Percentiles rank a stretch among this genome's conserved stretches.
These are phyloP conservation scores for Phytophthora constricta DNA, from an alignment of 352 stramenopile species.

Conservation along the genomic window DNA sequence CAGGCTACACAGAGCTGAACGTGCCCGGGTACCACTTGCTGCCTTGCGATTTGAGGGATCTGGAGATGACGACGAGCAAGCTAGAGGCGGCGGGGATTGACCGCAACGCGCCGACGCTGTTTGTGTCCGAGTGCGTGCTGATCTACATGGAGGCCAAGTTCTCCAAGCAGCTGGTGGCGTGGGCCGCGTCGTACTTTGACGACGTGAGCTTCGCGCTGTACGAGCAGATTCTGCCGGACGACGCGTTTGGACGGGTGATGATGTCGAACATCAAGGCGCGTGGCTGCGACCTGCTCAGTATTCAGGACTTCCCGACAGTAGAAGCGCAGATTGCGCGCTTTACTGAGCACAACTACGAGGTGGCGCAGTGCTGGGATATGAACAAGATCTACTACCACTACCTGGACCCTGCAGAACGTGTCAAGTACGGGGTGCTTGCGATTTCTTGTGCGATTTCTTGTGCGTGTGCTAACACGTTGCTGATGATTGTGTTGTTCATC, in stretches of 20 bases:
- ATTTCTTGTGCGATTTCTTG: no score
- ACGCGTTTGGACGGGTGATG: constrained; percentile 92
- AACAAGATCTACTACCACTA: constrained; percentile 93
- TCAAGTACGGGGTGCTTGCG: constrained; percentile 51
- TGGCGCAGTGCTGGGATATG: constrained; percentile 89
- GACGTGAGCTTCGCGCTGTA: constrained; percentile 88
- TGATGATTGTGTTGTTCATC: not conserved
- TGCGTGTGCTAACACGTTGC: not conserved
- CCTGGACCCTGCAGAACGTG: constrained; percentile 67
- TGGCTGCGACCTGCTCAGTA: constrained; percentile 89
- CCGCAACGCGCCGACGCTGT: constrained; percentile 58
- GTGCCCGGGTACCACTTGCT: constrained; percentile 78
- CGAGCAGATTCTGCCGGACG: constrained; percentile 91
- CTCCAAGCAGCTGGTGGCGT: constrained; percentile 77
- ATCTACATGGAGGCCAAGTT: constrained; percentile 92
- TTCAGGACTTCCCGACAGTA: constrained; percentile 78
- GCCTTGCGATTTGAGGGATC: constrained; percentile 76
- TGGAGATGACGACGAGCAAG: constrained; percentile 56
- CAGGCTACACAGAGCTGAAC: constrained; percentile 73
- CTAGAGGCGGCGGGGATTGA: constrained; percentile 68
- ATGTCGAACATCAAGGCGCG: constrained; percentile 91
- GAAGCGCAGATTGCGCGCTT: constrained; percentile 82
- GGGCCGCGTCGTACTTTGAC: constrained; percentile 69
- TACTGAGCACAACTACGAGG: constrained; percentile 65
- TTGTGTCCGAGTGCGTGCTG: constrained; percentile 92